A percentile compares a stretch with the other conserved stretches of the same genome.
These are phyloP conservation scores for Globisporangium spiculum DNA, from an alignment of 352 stramenopile species.

Conservation along the genomic window DNA sequence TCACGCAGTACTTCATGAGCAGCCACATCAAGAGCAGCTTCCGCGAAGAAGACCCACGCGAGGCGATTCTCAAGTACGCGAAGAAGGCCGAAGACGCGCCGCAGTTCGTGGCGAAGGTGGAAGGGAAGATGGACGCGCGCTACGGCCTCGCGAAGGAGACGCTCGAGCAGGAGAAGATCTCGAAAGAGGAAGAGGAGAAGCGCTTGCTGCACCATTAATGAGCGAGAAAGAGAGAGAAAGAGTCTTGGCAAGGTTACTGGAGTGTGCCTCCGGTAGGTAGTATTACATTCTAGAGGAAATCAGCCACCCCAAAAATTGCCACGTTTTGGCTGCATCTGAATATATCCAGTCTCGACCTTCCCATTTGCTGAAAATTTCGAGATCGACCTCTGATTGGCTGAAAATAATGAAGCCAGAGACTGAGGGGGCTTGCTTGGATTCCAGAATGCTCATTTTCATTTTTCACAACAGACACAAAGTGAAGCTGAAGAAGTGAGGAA, in stretches of 20 bases:
- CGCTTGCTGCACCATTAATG: slow-evolving; percentile 63
- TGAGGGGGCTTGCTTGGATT: not conserved
- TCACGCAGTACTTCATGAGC: slow-evolving; percentile 89
- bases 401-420: not conserved
- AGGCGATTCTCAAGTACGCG: slow-evolving; percentile 86
- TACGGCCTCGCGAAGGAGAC: slow-evolving; percentile 76
- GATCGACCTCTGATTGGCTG: not conserved
- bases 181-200: slow-evolving; percentile 74
- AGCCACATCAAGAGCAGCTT: slow-evolving; percentile 85
- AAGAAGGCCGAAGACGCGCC: slow-evolving; percentile 69
- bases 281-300: not conserved
- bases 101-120: slow-evolving; percentile 56
- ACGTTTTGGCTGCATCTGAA: not conserved
- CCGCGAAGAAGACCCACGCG: slow-evolving; percentile 79
- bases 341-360: not conserved
- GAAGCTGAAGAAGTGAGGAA: not conserved
- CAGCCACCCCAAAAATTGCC: not conserved
- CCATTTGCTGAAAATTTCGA: not conserved
- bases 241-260: too few relatives aligned
- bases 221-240: not conserved
- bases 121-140: slow-evolving; percentile 62
- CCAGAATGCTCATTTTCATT: not conserved
- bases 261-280: not conserved
- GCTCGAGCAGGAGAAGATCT: slow-evolving; percentile 75
- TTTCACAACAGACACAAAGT: not conserved